phyloP scores from a whole-genome alignment of 306 rosid species.

The Medicago arabica region DNA sequence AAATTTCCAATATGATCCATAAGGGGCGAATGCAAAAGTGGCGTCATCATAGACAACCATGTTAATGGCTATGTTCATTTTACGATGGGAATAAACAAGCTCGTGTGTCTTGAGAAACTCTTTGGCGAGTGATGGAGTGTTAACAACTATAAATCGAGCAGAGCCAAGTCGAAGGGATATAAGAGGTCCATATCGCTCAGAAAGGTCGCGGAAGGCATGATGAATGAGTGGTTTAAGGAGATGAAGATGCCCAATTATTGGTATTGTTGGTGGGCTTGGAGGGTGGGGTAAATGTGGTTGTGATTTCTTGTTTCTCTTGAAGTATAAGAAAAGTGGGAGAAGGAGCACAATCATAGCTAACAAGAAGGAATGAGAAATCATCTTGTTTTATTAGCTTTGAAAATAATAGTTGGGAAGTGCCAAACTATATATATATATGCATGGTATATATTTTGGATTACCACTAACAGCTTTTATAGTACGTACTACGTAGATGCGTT shows the following conservation, averaged over 20 bases:
- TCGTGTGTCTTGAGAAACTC: conserved; percentile 54
- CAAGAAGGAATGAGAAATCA: not conserved
- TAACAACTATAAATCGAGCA: conserved; percentile 29
- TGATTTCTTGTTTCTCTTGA: not conserved
- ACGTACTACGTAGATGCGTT: not conserved
- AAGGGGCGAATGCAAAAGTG: conserved; percentile 58
- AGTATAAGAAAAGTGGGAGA: conserved; percentile 12
- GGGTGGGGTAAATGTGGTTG: conserved; percentile 20
- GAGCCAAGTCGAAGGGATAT: conserved; percentile 51
- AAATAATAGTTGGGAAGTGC: not conserved
- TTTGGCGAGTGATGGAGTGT: conserved; percentile 47
- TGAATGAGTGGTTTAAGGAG: conserved; percentile 52
- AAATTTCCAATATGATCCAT: conserved; percentile 38
- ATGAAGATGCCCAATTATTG: conserved; percentile 54
- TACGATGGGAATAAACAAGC: conserved; percentile 37
- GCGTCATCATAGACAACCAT: conserved; percentile 48
- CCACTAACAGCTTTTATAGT: not conserved
- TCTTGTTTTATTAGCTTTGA: not conserved
- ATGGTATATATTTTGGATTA: not conserved
- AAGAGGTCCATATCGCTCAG: conserved; percentile 48
- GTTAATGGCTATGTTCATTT: conserved; percentile 33
- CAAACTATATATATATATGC: not conserved
- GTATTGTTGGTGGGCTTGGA: conserved; percentile 51
- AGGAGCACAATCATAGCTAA: not conserved
- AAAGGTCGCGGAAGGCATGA: conserved; percentile 47